Percentiles rank a stretch among this genome's conserved stretches.
Conservation (phyloP, 2,329 filamentous ascomycete genomes). For the Pseudogymnoascus sp. region DNA sequence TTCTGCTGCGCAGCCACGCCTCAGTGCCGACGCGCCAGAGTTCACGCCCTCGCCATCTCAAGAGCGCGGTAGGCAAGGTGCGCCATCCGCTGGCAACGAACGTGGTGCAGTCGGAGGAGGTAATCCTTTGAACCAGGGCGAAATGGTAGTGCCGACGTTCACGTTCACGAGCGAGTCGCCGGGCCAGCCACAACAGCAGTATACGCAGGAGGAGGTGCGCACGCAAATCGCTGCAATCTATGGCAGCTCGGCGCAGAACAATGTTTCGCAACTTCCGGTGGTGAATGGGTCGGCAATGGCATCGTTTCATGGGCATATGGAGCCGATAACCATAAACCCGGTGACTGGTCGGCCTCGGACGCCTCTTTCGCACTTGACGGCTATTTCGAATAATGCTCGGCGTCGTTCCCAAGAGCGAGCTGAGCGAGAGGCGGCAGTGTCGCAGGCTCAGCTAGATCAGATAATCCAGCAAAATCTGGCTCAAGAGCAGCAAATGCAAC, state of each 20-base stretch:
- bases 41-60: background rate
- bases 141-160: background rate
- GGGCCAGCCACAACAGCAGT: background rate
- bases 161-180: background rate
- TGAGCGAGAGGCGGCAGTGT: background rate
- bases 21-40: background rate
- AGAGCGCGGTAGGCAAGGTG: background rate
- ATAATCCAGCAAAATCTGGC: background rate
- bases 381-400: background rate
- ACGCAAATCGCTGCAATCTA: background rate
- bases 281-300: constrained; percentile 2
- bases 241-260: background rate
- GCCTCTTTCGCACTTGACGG: background rate
- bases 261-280: background rate
- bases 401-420: constrained; percentile 8
- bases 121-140: background rate
- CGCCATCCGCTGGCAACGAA: background rate
- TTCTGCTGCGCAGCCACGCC: background rate
- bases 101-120: background rate
- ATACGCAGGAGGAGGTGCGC: background rate
- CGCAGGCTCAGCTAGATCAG: background rate
- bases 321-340: constrained; percentile 1
- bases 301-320: constrained; percentile 2
- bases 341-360: background rate
- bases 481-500: background rate